Evolutionary conservation across 768 basidiomycete genomes (phyloP).

Genomic region (Boletus reticulatus): DNA sequence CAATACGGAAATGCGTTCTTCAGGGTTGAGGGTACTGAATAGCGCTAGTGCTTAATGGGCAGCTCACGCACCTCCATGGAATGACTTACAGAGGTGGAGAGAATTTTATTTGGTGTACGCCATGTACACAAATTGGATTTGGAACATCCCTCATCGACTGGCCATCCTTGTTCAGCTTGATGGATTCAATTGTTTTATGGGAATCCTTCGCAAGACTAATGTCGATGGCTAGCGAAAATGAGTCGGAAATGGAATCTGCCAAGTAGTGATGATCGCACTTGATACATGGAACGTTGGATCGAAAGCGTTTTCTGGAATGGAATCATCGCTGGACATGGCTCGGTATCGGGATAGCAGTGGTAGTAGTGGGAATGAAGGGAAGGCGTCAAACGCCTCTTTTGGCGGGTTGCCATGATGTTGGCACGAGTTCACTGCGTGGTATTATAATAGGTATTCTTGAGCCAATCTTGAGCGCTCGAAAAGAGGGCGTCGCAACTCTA

Average conservation of each 20-base stretch:
- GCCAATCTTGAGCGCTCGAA: too few species aligned
- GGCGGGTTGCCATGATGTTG: neutral
- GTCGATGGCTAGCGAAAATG: neutral
- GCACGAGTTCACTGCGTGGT: too few species aligned
- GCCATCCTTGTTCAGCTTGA: neutral
- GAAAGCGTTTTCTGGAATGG: neutral
- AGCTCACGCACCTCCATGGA: neutral
- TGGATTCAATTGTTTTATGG: constrained; percentile 1
- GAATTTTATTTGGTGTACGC: neutral
- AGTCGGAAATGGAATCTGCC: neutral
- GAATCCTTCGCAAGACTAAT: constrained; percentile 8
- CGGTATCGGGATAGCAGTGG: neutral
- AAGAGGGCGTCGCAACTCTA: too few species aligned
- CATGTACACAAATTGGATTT: neutral
- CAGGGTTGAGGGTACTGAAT: constrained; percentile 1
- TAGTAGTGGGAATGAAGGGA: neutral
- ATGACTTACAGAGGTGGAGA: constrained; percentile 4
- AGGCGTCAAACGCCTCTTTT: neutral
- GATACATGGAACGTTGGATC: neutral
- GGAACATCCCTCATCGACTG: neutral
- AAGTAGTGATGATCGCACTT: neutral
- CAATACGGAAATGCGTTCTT: neutral
- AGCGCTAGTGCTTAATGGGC: neutral
- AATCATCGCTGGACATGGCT: constrained; percentile 1
- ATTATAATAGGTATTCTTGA: too few species aligned